Evolutionary conservation across 768 basidiomycete genomes (phyloP).

Genomic region (Myochromella boudieri): DNA sequence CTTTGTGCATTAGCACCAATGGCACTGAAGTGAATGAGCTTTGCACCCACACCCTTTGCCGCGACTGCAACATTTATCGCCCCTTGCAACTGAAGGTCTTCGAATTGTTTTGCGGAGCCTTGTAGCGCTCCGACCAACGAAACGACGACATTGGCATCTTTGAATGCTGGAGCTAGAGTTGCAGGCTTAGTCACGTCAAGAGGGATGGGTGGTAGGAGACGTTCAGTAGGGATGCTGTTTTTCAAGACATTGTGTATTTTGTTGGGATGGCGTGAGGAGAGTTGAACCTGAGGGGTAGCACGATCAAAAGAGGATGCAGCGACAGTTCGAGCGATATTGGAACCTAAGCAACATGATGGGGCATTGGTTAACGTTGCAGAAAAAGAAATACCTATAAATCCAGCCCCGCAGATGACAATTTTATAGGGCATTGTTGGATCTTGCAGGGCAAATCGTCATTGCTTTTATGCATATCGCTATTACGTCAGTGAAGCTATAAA

Average conservation of each 20-base stretch:
- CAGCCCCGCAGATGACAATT: constrained; percentile 54
- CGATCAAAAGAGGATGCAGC: constrained; percentile 29
- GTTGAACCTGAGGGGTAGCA: constrained; percentile 42
- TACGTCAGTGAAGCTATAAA: constrained; percentile 2
- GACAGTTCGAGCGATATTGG: constrained; percentile 57
- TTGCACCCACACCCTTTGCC: constrained; percentile 52
- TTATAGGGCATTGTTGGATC: constrained; percentile 24
- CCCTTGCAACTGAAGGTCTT: constrained; percentile 62
- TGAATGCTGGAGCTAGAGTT: constrained; percentile 48
- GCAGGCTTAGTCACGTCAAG: constrained; percentile 57
- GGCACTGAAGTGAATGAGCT: constrained; percentile 66
- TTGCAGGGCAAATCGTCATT: neutral
- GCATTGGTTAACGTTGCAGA: neutral
- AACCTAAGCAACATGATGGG: constrained; percentile 36
- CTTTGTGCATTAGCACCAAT: constrained; percentile 70
- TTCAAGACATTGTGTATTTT: constrained; percentile 34
- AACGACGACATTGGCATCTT: constrained; percentile 55
- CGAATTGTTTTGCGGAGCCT: constrained; percentile 55
- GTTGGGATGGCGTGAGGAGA: constrained; percentile 60
- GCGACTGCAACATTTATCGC: constrained; percentile 63
- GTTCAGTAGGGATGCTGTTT: constrained; percentile 28
- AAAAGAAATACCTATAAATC: constrained; percentile 56
- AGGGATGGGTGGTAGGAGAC: constrained; percentile 39
- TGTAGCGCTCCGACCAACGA: constrained; percentile 72
- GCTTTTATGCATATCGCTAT: neutral